A percentile compares a stretch with the other conserved stretches of the same genome.
Conservation (phyloP, 1,284 basidiomycete species). For the Ustilago loliicola region DNA sequence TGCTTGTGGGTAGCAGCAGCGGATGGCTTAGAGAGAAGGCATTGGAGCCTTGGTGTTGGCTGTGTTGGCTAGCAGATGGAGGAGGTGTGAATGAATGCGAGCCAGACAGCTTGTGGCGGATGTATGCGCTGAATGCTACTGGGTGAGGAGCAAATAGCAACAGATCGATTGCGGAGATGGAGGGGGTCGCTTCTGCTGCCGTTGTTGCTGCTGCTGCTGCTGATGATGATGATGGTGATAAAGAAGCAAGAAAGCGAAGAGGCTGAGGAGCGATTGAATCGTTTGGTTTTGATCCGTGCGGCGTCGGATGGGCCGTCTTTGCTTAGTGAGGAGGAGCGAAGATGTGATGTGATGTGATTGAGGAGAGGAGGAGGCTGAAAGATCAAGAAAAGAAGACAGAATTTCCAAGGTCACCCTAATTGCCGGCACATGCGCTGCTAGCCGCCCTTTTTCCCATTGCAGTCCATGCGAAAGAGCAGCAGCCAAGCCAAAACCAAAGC, state of each 20-base stretch:
- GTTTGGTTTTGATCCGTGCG: background rate
- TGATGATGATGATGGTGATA: background rate
- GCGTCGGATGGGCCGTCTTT: background rate
- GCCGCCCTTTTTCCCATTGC: background rate
- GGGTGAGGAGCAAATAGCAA: background rate
- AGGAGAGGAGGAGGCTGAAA: background rate
- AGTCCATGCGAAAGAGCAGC: background rate
- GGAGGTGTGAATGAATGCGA: background rate
- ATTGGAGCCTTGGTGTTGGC: conserved; percentile 11
- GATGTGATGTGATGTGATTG: background rate
- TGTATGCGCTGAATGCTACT: background rate
- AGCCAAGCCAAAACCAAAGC: background rate
- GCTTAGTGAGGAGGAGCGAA: background rate
- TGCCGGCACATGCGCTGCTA: too few species aligned
- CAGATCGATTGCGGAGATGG: too few species aligned
- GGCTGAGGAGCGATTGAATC: background rate
- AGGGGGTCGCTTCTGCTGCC: too few species aligned
- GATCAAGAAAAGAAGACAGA: background rate
- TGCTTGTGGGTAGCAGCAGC: background rate
- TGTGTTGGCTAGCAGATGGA: background rate
- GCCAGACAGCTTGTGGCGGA: background rate
- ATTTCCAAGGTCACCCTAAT: background rate
- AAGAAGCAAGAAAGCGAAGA: background rate
- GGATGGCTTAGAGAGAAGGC: conserved; percentile 14
- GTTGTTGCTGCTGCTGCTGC: background rate